Conservation (phyloP, 2,329 filamentous ascomycete species). For the Hirsutella rhossiliensis region DNA sequence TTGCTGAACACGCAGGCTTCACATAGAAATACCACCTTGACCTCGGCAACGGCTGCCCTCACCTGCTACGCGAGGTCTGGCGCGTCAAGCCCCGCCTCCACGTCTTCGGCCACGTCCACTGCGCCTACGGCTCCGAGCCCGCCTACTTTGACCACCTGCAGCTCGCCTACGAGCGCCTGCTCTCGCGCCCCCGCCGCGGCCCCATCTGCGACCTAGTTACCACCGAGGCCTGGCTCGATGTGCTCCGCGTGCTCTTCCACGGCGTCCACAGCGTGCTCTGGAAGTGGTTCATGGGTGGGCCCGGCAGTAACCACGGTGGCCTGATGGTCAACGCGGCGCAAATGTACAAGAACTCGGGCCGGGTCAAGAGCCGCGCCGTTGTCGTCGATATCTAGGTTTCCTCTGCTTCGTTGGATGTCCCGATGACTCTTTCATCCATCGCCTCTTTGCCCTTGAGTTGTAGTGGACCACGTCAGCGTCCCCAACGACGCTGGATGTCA, state of each 20-base stretch:
- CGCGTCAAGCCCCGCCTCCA: slow-evolving; percentile 63
- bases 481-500: too few species aligned
- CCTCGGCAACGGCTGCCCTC: slow-evolving; percentile 56
- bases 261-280: slow-evolving; percentile 36
- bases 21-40: slow-evolving; percentile 53
- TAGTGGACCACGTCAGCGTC: too few species aligned
- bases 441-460: too few species aligned
- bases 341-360: slow-evolving; percentile 40
- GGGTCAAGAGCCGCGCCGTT: slow-evolving; percentile 27
- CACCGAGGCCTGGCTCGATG: slow-evolving; percentile 32
- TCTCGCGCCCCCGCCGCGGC: slow-evolving; percentile 29
- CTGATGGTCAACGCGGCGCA: slow-evolving; percentile 46
- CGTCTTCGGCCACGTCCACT: slow-evolving; percentile 79
- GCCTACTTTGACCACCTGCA: slow-evolving; percentile 69
- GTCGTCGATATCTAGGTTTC: slow-evolving; percentile 19
- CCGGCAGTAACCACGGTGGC: slow-evolving; percentile 34
- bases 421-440: too few species aligned
- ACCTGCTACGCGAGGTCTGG: slow-evolving; percentile 61
- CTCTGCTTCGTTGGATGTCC: too few species aligned
- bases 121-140: slow-evolving; percentile 55
- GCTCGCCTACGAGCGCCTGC: slow-evolving; percentile 55
- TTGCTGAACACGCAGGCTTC: neutral
- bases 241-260: slow-evolving; percentile 29
- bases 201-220: slow-evolving; percentile 34
- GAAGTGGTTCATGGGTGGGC: slow-evolving; percentile 45